phyloP scores from a whole-genome alignment of 495 filamentous ascomycete genomes.

The Aspergillus sclerotiicarbonarius region DNA sequence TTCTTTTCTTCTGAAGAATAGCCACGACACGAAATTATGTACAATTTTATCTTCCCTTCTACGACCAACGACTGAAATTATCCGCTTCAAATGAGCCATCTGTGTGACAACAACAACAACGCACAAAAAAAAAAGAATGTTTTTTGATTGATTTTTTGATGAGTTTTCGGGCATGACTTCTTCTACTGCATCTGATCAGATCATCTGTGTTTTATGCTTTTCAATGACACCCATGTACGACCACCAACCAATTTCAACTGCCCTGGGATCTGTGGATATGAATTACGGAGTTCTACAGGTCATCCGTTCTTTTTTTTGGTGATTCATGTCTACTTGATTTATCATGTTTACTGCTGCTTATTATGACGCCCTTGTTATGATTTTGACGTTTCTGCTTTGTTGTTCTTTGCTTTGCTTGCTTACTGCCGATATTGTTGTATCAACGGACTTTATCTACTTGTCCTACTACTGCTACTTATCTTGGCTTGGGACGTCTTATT shows the following conservation, averaged over 20 bases:
- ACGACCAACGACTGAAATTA: constrained; percentile 6
- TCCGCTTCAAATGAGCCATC: neutral
- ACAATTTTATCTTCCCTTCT: constrained; percentile 8
- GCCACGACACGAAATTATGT: constrained; percentile 23
- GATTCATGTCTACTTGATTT: no score
- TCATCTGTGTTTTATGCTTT: constrained; percentile 6
- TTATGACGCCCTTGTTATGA: no score
- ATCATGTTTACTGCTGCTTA: no score
- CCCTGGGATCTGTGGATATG: constrained; percentile 15
- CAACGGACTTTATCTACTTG: neutral
- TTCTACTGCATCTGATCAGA: neutral
- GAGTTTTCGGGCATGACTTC: constrained; percentile 5
- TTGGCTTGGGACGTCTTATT: no score
- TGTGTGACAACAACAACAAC: neutral
- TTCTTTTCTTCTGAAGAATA: neutral
- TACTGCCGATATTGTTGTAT: neutral
- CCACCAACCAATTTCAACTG: constrained; percentile 1
- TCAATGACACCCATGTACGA: constrained; percentile 18
- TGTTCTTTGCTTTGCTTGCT: no score
- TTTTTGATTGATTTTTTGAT: neutral
- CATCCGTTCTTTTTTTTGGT: constrained; percentile 20
- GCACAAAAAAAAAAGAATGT: no score
- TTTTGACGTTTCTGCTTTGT: neutral
- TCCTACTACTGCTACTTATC: neutral
- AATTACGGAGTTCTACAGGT: constrained; percentile 23